Evolutionary conservation across 768 basidiomycete genomes (phyloP).

Genomic region (Boletus subparvulus): DNA sequence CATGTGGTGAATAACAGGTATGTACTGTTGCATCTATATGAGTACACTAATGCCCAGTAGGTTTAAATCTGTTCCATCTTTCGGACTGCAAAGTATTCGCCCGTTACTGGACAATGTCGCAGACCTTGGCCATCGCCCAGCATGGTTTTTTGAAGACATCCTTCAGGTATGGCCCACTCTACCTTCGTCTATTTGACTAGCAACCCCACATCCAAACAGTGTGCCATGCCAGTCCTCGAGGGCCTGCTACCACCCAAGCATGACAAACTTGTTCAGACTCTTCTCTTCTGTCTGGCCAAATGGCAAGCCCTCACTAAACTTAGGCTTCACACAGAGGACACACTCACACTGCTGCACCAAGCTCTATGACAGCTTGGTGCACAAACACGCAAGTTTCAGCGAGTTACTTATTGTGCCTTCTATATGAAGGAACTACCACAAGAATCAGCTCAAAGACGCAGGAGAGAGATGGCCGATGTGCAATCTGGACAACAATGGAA

Average conservation of each 20-base stretch:
- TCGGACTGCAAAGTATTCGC: conserved; percentile 30
- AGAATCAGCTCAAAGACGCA: neutral
- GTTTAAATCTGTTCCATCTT: neutral
- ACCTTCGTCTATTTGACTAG: too few species aligned
- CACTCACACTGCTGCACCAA: neutral
- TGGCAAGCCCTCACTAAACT: conserved; percentile 15
- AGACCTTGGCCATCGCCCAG: conserved; percentile 34
- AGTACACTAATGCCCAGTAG: neutral
- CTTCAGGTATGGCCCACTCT: conserved; percentile 7
- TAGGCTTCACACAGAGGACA: neutral
- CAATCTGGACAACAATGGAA: neutral
- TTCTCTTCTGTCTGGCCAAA: conserved; percentile 21
- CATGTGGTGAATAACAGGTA: too few species aligned
- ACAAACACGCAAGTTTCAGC: neutral
- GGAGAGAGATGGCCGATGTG: neutral
- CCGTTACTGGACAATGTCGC: conserved; percentile 36
- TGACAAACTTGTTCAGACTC: conserved; percentile 17
- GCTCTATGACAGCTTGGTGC: neutral
- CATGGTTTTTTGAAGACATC: conserved; percentile 8
- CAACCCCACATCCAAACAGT: conserved; percentile 18
- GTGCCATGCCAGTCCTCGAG: conserved; percentile 40
- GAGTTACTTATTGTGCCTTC: neutral
- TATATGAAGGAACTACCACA: neutral
- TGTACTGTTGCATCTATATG: too few species aligned
- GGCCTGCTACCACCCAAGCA: conserved; percentile 33